A percentile compares a stretch with the other conserved stretches of the same genome.
phyloP scores from a whole-genome alignment of 345 rosid species.

The Lumnitzera racemosa region DNA sequence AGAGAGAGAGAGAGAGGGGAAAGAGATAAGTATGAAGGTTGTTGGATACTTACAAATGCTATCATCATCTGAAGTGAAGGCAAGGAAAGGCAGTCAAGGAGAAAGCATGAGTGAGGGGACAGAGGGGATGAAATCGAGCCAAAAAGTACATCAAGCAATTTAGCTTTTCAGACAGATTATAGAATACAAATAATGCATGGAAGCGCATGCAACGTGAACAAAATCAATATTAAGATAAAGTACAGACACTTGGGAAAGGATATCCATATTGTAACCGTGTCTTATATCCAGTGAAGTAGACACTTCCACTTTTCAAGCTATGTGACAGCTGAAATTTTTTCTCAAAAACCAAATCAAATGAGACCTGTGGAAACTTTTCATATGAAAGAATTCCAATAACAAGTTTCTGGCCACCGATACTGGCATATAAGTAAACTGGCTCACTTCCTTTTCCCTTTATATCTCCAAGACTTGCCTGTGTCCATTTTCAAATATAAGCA shows the following conservation, averaged over 20 bases:
- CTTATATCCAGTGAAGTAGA: conserved; percentile 59
- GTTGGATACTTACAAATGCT: conserved; percentile 1
- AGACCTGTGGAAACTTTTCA: conserved; percentile 51
- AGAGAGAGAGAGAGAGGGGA: too few relatives aligned
- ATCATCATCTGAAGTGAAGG: conserved; percentile 1
- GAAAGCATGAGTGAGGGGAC: conserved; percentile 2
- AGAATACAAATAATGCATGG: too few relatives aligned
- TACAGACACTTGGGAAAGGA: conserved; percentile 29
- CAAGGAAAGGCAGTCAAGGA: neutral
- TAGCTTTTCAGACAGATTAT: too few relatives aligned
- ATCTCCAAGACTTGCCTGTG: conserved; percentile 63
- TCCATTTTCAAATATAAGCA: neutral
- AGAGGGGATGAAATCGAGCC: conserved; percentile 22
- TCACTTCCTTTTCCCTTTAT: conserved; percentile 35
- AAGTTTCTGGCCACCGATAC: conserved; percentile 34
- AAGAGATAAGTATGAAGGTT: too few relatives aligned
- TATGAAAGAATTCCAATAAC: conserved; percentile 57
- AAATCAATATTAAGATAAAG: too few relatives aligned
- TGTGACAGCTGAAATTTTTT: conserved; percentile 54
- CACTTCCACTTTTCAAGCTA: conserved; percentile 58
- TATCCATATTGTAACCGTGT: conserved; percentile 23
- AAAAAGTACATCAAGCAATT: conserved; percentile 3
- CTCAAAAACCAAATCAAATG: conserved; percentile 52
- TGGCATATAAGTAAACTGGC: conserved; percentile 25
- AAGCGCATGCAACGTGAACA: too few relatives aligned